Evolutionary conservation across 345 rosid genomes (phyloP).

Genomic region (Salix brachista): DNA sequence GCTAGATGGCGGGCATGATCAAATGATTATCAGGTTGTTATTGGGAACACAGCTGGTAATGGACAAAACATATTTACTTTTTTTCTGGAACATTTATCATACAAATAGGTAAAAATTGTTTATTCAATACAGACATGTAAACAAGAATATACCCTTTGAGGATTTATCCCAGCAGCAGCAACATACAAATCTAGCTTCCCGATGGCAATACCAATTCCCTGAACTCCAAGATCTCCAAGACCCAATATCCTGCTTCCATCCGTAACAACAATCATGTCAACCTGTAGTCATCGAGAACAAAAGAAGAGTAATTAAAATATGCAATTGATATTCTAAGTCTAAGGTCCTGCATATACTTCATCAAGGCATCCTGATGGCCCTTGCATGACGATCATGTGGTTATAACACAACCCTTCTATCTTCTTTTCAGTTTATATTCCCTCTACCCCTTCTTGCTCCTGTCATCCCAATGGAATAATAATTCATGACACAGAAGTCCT

Average conservation of each 20-base stretch:
- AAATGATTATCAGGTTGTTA: not conserved
- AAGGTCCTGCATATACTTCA: not conserved
- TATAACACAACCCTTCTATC: not conserved
- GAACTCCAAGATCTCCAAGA: constrained; percentile 98
- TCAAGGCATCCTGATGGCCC: not conserved
- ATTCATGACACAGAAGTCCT: constrained; percentile 4
- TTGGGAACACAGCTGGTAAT: not conserved
- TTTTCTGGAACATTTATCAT: not conserved
- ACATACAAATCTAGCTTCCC: constrained; percentile 97
- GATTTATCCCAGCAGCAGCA: constrained; percentile 99
- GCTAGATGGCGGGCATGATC: not conserved
- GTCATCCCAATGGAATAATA: not conserved
- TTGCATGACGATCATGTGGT: constrained; percentile 4
- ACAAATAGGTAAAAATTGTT: not conserved
- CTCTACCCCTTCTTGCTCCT: not conserved
- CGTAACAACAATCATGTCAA: constrained; percentile 99
- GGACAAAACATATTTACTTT: not conserved
- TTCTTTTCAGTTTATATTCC: not conserved
- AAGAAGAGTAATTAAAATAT: not conserved
- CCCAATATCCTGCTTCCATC: constrained; percentile 99
- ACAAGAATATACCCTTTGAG: constrained; percentile 67
- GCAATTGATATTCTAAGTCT: not conserved
- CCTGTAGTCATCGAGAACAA: constrained; percentile 39
- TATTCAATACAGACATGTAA: not conserved
- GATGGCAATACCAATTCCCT: constrained; percentile 91